Conservation (phyloP, 768 basidiomycete species). For the Rhizopogon vesiculosus region DNA sequence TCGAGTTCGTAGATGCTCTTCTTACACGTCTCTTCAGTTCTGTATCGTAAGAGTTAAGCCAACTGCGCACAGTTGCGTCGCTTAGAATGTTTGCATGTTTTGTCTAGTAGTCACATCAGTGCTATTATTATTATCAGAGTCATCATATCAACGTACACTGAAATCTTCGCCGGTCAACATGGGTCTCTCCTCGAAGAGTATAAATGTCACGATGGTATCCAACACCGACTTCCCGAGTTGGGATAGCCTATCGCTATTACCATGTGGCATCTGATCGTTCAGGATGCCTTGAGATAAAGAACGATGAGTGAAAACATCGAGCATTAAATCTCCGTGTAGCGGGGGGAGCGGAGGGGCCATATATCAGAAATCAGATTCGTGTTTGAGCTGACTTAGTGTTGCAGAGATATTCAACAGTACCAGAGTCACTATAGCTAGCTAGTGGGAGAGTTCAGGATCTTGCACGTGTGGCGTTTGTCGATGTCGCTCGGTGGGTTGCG, state of each 20-base stretch:
- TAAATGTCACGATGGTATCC: conserved; percentile 45
- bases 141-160: conserved; percentile 28
- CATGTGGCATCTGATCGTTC: conserved; percentile 21
- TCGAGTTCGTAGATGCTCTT: conserved; percentile 13
- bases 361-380: neutral
- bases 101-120: neutral
- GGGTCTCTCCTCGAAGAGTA: conserved; percentile 44
- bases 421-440: too few relatives aligned
- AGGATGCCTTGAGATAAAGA: conserved; percentile 12
- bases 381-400: neutral
- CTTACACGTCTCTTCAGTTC: conserved; percentile 43
- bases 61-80: conserved; percentile 35
- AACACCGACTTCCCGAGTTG: conserved; percentile 52
- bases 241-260: conserved; percentile 49
- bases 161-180: conserved; percentile 37
- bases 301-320: conserved; percentile 55
- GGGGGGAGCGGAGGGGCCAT: conserved; percentile 43
- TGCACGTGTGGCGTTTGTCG: too few relatives aligned
- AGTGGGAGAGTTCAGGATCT: too few relatives aligned
- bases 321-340: conserved; percentile 51
- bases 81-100: conserved; percentile 24
- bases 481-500: too few relatives aligned
- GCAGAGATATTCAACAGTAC: neutral
- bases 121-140: neutral
- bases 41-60: conserved; percentile 47